Percentiles rank a stretch among this genome's conserved stretches.
phyloP scores from a whole-genome alignment of 495 filamentous ascomycete genomes.

The Xylaria telfairii region DNA sequence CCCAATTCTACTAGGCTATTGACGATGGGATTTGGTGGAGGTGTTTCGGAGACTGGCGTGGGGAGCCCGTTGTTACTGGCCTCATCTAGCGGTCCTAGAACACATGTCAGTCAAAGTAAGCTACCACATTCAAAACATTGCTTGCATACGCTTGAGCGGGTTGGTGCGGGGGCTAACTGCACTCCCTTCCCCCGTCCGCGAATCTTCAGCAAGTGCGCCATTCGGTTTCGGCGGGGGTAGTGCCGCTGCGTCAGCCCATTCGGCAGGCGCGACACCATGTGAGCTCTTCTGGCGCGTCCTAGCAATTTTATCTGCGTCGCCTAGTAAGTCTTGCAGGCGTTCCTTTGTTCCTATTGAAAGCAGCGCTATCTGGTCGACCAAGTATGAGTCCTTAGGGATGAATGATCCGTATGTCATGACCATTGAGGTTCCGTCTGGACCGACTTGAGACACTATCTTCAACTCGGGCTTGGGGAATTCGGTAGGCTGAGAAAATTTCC shows the following conservation, averaged over 20 bases:
- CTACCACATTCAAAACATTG: conserved; percentile 31
- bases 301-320: conserved; percentile 71
- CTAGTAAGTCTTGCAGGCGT: conserved; percentile 68
- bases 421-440: conserved; percentile 58
- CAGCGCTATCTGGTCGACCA: conserved; percentile 77
- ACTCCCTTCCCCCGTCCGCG: conserved; percentile 48
- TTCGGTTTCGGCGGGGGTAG: conserved; percentile 40
- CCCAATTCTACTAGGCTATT: conserved; percentile 45
- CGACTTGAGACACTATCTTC: conserved; percentile 35
- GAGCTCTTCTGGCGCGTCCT: conserved; percentile 71
- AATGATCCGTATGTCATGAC: conserved; percentile 66
- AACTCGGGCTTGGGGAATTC: conserved; percentile 56
- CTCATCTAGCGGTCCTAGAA: conserved; percentile 33
- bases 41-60: conserved; percentile 32
- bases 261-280: conserved; percentile 70
- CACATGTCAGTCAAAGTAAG: conserved; percentile 30
- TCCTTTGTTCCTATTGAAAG: conserved; percentile 78
- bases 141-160: conserved; percentile 65
- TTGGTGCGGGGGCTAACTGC: conserved; percentile 57
- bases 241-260: conserved; percentile 71
- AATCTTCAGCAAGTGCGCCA: conserved; percentile 40
- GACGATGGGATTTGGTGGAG: conserved; percentile 43
- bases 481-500: conserved; percentile 54
- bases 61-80: conserved; percentile 37
- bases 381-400: conserved; percentile 67